These are phyloP conservation scores for Ganoderma meredithae DNA, from an alignment of 1,284 basidiomycete genomes.

Conservation along the genomic window DNA sequence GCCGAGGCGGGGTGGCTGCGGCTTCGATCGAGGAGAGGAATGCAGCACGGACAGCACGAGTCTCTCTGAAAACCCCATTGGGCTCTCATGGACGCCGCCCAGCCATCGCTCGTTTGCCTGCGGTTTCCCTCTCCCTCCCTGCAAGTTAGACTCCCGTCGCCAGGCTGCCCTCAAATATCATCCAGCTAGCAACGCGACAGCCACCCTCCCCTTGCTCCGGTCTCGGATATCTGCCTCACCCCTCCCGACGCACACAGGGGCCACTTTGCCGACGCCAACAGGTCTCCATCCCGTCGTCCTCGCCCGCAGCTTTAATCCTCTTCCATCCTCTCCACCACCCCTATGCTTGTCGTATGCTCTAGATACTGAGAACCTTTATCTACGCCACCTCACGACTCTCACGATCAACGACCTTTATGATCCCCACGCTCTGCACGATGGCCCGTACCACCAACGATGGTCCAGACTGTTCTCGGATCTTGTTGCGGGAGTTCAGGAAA, in stretches of 20 bases:
- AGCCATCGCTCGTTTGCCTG: slow-evolving; percentile 4
- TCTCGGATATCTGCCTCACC: slow-evolving; percentile 26
- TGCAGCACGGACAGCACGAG: slow-evolving; percentile 23
- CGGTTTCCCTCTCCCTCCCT: neutral
- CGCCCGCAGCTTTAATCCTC: slow-evolving; percentile 11
- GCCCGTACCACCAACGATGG: slow-evolving; percentile 5
- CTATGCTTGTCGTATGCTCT: slow-evolving; percentile 21
- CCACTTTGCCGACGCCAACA: neutral
- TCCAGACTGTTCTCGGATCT: slow-evolving; percentile 25
- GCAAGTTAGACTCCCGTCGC: slow-evolving; percentile 7
- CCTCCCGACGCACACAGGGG: neutral
- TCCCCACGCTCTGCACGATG: slow-evolving; percentile 11
- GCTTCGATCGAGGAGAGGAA: neutral
- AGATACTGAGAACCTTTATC: slow-evolving; percentile 14
- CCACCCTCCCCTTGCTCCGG: slow-evolving; percentile 14
- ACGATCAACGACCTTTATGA: slow-evolving; percentile 20
- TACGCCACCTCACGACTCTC: slow-evolving; percentile 21
- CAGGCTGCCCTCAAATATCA: slow-evolving; percentile 2
- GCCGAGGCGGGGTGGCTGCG: neutral
- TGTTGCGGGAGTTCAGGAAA: slow-evolving; percentile 36
- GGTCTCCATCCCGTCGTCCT: neutral
- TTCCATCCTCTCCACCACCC: slow-evolving; percentile 9
- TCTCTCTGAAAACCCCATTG: slow-evolving; percentile 15
- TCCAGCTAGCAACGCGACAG: slow-evolving; percentile 18
- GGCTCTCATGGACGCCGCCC: slow-evolving; percentile 21